Base-by-base conservation (phyloP, 495 filamentous ascomycete species). In the Podospora comata region DNA sequence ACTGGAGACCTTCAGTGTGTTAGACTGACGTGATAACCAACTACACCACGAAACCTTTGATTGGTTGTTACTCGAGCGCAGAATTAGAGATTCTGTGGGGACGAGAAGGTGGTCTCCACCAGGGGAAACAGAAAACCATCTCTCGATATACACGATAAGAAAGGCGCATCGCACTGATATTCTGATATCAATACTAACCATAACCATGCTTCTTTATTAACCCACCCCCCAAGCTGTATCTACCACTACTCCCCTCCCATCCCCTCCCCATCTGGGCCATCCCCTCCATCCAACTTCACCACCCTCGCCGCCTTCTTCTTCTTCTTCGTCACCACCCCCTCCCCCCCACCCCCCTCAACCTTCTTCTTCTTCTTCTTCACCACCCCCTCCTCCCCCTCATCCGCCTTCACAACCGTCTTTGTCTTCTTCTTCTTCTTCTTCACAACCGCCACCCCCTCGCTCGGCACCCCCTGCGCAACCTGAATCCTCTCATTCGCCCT, bases 401-500 rank as follows among this genome's bases (percentile, higher is more conserved):
- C 79, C 19, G 59, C 32, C 59, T 61, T 32, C 78, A 80, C 67
- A 72, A 82, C 80, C 67, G 74, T 75, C 76, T 85, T 87, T 75
- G 85, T 90, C 67, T 75, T 75, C 76, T 85, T 87, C 76, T 85
- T 90, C 76, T 87, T 89, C 80, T 92, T 94, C 78, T 89, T 94
- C 81, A 87, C 91, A 6, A 97, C 88, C 30, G 93, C 79, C 5
- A 84, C 88, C 13, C 90, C 92, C 69, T 92, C 92, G 4, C 80
- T 80, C n/a, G 88, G 85, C 3, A 88, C 86, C 3, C 88, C 91
- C 66, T 91, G 85, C 32, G 87, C 84, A 16, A 86, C 84, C 74
- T 91, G 84, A 44, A 96, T 90, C 64, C 92, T 80, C 79, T 98
- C 94, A 44, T 91, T 91, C 18, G 90, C 91, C 71, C 92, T 81